These are phyloP conservation scores for Alectoria sarmentosa DNA, from an alignment of 495 filamentous ascomycete genomes.

Conservation along the genomic window DNA sequence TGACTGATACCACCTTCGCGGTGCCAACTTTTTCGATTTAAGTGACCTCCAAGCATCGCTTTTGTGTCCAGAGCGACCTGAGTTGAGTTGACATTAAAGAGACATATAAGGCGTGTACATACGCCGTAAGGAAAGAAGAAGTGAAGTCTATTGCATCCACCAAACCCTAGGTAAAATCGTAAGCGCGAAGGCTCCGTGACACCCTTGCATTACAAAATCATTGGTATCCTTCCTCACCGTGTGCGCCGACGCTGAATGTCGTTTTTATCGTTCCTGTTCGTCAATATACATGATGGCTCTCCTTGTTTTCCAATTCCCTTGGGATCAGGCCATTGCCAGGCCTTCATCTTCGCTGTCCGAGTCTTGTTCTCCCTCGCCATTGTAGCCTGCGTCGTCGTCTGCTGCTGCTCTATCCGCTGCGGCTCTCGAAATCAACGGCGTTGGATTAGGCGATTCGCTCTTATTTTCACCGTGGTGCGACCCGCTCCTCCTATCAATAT, in stretches of 20 bases:
- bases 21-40: not conserved
- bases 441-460: constrained; percentile 25
- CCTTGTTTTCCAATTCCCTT: not conserved
- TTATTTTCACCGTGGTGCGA: constrained; percentile 26
- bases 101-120: constrained; percentile 2
- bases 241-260: constrained; percentile 20
- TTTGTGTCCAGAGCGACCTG: constrained; percentile 8
- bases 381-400: constrained; percentile 49
- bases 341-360: constrained; percentile 50
- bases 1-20: not conserved
- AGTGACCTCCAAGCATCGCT: not conserved
- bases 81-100: not conserved
- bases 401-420: constrained; percentile 15
- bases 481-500: constrained; percentile 29
- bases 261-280: constrained; percentile 10
- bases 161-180: constrained; percentile 5
- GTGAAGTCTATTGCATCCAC: constrained; percentile 20
- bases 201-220: constrained; percentile 3
- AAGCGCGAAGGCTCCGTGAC: constrained; percentile 1
- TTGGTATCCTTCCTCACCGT: constrained; percentile 7
- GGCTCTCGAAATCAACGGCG: constrained; percentile 25
- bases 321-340: constrained; percentile 36
- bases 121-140: constrained; percentile 9
- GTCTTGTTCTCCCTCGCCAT: constrained; percentile 40
- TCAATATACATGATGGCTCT: constrained; percentile 8